These are phyloP conservation scores for Piloderma croceum DNA, from an alignment of 768 basidiomycete genomes.

Conservation along the genomic window DNA sequence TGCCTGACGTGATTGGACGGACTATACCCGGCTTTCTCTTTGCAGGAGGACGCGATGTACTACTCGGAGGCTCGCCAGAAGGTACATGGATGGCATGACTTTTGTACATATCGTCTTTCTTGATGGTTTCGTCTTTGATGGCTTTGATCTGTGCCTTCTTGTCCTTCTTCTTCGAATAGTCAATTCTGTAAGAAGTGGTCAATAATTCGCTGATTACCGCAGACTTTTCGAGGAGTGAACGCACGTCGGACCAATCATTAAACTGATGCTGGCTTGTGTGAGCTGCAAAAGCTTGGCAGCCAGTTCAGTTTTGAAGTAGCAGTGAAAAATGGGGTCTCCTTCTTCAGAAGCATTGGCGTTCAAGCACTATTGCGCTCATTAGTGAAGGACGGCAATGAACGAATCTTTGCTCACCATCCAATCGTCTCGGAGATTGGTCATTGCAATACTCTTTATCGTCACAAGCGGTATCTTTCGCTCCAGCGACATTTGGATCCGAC, in stretches of 20 bases:
- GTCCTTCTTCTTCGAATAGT: constrained; percentile 96
- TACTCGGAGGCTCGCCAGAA: constrained; percentile 80
- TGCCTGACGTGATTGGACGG: constrained; percentile 80
- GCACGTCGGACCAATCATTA: constrained; percentile 74
- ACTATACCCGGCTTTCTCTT: constrained; percentile 84
- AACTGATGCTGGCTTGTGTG: constrained; percentile 68
- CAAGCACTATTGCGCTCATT: constrained; percentile 46
- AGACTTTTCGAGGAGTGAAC: constrained; percentile 23
- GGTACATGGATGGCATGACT: constrained; percentile 85
- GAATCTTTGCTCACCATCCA: constrained; percentile 65
- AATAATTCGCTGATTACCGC: constrained; percentile 5
- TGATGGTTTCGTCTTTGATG: constrained; percentile 81
- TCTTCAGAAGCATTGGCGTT: constrained; percentile 81
- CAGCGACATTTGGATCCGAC: constrained; percentile 47
- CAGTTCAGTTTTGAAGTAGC: constrained; percentile 94
- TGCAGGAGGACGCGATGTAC: constrained; percentile 77
- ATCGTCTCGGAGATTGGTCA: constrained; percentile 90
- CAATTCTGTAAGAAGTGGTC: constrained; percentile 47
- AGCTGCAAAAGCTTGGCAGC: constrained; percentile 74
- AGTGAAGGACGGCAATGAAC: background rate
- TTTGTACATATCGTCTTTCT: constrained; percentile 83
- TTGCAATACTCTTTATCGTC: constrained; percentile 78
- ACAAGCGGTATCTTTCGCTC: constrained; percentile 89
- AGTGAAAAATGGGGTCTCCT: constrained; percentile 89
- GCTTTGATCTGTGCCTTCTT: constrained; percentile 86